Evolutionary conservation across 78 protist species (phyloP), one percentile per base, ranked within the genome.

Genomic region (Cavenderia fasciculata): DNA sequence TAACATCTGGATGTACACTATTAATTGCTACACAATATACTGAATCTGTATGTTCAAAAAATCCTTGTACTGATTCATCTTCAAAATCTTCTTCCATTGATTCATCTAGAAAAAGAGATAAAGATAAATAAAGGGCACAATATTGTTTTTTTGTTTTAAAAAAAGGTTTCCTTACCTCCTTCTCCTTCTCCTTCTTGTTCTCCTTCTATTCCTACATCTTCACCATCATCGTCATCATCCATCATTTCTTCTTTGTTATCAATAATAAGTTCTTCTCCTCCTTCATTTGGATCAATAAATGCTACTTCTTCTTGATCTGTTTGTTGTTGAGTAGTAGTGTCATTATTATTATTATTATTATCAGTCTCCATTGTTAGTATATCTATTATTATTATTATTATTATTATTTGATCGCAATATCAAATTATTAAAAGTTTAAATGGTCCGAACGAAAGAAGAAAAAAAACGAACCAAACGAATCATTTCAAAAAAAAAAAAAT

Each of bases 1-100:
- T 51, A n/a, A 82, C 4, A n/a, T 73, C 87, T 1, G 38, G 51
- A 11, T 23, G 29, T 4, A 12, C 7, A 31, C n/a, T 11, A 49
- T 75, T 47, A 12, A 73, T 36, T 7, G 34, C 31, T 7, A 85
- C 73, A 52, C 87, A 62, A 65, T 86, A 86, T 4, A 92, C 91
- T 7, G 74, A 19, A 41, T 92, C 95, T 36, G 91, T 85, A 71
- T 91, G 94, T 21, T 77, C 94, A 36, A 68, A 65, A 47, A 84
- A 91, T 19, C 87, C 86, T 34, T 69, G 78, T 14, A 66, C 79
- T 19, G 94, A 91, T 62, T 91, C 91, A 72, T 91, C 94, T 33
- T 31, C 86, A 47, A 79, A 79, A 46, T 79, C 88, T 10, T 79
- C 88, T 6, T 66, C 76, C 8, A 46, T 59, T n/a, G n/a, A n/a